Evolutionary conservation across 2,329 filamentous ascomycete genomes (phyloP).

Genomic region (Cordyceps farinosa): DNA sequence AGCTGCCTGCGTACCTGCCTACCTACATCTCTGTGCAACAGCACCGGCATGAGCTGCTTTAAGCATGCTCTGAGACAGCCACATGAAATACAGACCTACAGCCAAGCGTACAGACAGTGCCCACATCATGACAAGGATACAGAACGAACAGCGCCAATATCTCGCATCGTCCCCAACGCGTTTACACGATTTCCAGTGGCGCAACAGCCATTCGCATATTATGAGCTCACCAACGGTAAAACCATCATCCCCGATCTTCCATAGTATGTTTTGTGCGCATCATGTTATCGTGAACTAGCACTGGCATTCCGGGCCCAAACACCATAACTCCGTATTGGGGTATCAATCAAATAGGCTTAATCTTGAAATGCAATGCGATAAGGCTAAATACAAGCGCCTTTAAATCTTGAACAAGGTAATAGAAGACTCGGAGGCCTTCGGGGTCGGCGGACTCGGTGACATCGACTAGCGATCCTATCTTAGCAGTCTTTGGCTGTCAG

Average conservation of each 20-base stretch:
- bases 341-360: slow-evolving; percentile 63
- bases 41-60: too few species aligned
- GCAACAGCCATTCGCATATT: background rate
- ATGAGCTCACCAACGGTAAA: background rate
- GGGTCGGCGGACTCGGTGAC: slow-evolving; percentile 95
- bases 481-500: slow-evolving; percentile 68
- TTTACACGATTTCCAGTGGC: background rate
- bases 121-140: too few species aligned
- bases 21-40: background rate
- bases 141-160: background rate
- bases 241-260: background rate
- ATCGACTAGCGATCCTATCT: slow-evolving; percentile 95
- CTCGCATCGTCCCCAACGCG: background rate
- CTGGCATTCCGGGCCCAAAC: background rate
- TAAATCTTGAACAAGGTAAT: slow-evolving; percentile 95
- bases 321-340: slow-evolving; percentile 3
- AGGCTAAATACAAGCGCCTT: slow-evolving; percentile 96
- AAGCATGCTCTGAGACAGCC: too few species aligned
- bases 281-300: background rate
- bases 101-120: too few species aligned
- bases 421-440: slow-evolving; percentile 93
- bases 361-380: slow-evolving; percentile 97
- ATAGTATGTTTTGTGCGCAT: background rate
- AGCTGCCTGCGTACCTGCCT: background rate
- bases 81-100: too few species aligned